Base-by-base conservation (phyloP, 2,329 filamentous ascomycete species). In the Nakataea oryzae region DNA sequence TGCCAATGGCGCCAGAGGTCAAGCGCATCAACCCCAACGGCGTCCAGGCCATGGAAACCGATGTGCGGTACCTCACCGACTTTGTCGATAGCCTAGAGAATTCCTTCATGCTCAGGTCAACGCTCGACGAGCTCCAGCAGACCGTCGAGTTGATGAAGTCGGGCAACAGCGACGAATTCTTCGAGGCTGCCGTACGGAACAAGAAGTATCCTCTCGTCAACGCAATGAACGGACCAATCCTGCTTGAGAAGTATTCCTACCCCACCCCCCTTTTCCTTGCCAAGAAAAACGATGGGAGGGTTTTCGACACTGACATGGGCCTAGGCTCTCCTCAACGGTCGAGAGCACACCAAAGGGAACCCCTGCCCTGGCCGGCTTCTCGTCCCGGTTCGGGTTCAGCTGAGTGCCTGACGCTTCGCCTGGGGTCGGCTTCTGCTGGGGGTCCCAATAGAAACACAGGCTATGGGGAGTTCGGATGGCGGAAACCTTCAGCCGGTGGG, bases 131-230 rank as follows among this genome's bases (percentile, higher is more conserved):
- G 76, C 79, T 99, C 47, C 88, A 93, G 68, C 95, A 99, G 77
- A 97, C 95, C 1, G 88, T 96, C 58, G 86, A 89, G 64, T 81
- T 99, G 29, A 89, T 99, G 83, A 86, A 90, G 70, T 85, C 84
- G 1, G 91, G 96, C 54, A 96, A 96, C 69, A 86, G 91, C n/a
- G 93, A 97, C 66, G 93, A 97, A 73, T 99, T 96, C 74, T 99
- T 95, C 73, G 95, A 99, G 71, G 88, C 95, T 59, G 89, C 88
- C 6, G 90, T 88, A 17, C 81, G 92, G 61, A 96, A 97, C 75
- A 93, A 90, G 77, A 96, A 96, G 72, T 99, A 96, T 72, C 90
- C 92, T 21, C 87, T 91, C 61, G 96, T 99, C 41, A 91, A 97
- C 75, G 89, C 91, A 61, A 81, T 96, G 72, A 96, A 96, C 72